A percentile compares a stretch with the other conserved stretches of the same genome.
phyloP scores from a whole-genome alignment of 257 asterid genomes.

The Penstemon eatonii region DNA sequence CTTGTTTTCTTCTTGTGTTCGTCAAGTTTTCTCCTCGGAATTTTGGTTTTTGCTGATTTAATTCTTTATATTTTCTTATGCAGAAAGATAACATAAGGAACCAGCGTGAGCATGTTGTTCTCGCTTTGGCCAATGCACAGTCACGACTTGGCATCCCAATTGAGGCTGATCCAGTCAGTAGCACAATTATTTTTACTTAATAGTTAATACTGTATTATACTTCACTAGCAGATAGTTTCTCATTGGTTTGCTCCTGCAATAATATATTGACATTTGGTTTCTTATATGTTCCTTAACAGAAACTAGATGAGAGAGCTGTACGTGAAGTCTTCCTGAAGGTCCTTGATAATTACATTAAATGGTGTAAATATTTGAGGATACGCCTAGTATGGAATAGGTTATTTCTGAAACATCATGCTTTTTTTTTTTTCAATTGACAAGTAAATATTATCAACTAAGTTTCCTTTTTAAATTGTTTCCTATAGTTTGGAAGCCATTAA shows the following conservation, averaged over 20 bases:
- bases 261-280: slow-evolving; percentile 19
- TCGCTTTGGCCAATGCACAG: slow-evolving; percentile 83
- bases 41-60: slow-evolving; percentile 22
- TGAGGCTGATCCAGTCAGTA: slow-evolving; percentile 82
- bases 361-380: slow-evolving; percentile 89
- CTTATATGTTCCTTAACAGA: slow-evolving; percentile 47
- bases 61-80: slow-evolving; percentile 25
- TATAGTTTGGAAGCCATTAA: slow-evolving; percentile 89
- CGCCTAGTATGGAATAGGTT: slow-evolving; percentile 92
- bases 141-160: slow-evolving; percentile 74
- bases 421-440: slow-evolving; percentile 1
- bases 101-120: slow-evolving; percentile 93
- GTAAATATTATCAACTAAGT: slow-evolving; percentile 26
- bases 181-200: slow-evolving; percentile 26
- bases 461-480: slow-evolving; percentile 21
- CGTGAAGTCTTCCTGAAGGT: slow-evolving; percentile 89
- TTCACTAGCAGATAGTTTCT: background rate
- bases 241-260: slow-evolving; percentile 19
- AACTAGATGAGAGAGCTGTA: slow-evolving; percentile 85
- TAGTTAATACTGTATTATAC: background rate
- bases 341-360: slow-evolving; percentile 92
- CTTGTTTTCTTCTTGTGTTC: background rate
- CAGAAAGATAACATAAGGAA: slow-evolving; percentile 94
- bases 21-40: slow-evolving; percentile 14
- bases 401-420: slow-evolving; percentile 30